Evolutionary conservation across 495 filamentous ascomycete species (phyloP).

Genomic region (Jackrogersella minutella): DNA sequence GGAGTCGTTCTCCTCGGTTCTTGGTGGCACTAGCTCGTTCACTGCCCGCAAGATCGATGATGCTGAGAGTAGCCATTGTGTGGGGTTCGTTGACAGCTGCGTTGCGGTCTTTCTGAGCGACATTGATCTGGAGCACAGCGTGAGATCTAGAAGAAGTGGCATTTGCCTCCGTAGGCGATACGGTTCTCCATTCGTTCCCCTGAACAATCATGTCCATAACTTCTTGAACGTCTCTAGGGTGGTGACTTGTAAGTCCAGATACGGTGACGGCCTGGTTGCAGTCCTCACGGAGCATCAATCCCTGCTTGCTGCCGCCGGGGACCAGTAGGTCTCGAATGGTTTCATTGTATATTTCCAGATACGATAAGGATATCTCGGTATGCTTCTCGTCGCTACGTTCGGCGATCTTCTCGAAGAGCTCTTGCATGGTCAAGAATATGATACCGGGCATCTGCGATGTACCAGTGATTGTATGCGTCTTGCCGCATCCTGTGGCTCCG

Average conservation of each 20-base stretch:
- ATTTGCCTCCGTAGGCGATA: slow-evolving; percentile 97
- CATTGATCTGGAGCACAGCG: slow-evolving; percentile 97
- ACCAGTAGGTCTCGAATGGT: slow-evolving; percentile 95
- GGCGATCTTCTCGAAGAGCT: slow-evolving; percentile 93
- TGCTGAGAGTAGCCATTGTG: slow-evolving; percentile 96
- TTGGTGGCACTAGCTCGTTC: slow-evolving; percentile 97
- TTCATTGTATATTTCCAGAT: slow-evolving; percentile 99
- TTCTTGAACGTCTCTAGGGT: slow-evolving; percentile 82
- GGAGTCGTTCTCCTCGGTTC: slow-evolving; percentile 88
- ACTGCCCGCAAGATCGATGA: slow-evolving; percentile 96
- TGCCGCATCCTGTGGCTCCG: slow-evolving; percentile 96
- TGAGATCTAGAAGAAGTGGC: slow-evolving; percentile 97
- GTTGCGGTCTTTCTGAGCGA: slow-evolving; percentile 92
- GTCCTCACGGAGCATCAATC: slow-evolving; percentile 94
- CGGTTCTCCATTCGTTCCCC: slow-evolving; percentile 93
- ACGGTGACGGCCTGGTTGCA: slow-evolving; percentile 93
- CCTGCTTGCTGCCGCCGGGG: slow-evolving; percentile 82
- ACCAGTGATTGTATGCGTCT: slow-evolving; percentile 98
- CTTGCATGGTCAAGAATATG: slow-evolving; percentile 98
- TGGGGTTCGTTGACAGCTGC: slow-evolving; percentile 93
- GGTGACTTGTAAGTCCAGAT: slow-evolving; percentile 88
- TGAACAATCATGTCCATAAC: slow-evolving; percentile 99
- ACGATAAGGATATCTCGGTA: slow-evolving; percentile 91
- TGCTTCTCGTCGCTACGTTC: slow-evolving; percentile 85
- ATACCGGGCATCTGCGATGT: slow-evolving; percentile 94